These are phyloP conservation scores for Akebia trifoliata DNA, from an alignment of 164 flowering plant genomes.

Conservation along the genomic window DNA sequence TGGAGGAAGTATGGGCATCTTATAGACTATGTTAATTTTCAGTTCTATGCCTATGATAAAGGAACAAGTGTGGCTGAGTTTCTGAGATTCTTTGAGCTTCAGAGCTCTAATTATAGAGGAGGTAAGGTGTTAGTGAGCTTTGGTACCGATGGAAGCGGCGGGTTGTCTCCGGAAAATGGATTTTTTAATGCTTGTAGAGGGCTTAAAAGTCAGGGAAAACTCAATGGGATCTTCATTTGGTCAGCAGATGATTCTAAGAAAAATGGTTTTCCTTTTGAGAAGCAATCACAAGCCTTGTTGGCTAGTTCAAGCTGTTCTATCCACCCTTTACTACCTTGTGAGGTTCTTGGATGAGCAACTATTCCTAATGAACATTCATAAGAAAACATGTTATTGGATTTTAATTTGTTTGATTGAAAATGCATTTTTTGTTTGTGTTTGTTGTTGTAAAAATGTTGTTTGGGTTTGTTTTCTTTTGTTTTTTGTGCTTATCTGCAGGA, in stretches of 20 bases:
- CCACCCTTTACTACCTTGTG: neutral
- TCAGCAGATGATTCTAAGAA: constrained; percentile 51
- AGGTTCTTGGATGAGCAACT: neutral
- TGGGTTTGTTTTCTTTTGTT: too few relatives aligned
- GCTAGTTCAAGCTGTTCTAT: constrained; percentile 10
- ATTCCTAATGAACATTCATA: too few relatives aligned
- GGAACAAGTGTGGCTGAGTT: constrained; percentile 42
- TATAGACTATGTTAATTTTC: constrained; percentile 56
- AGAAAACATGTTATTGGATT: too few relatives aligned
- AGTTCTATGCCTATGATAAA: constrained; percentile 45
- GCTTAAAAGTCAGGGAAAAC: constrained; percentile 30
- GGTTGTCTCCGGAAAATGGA: constrained; percentile 35
- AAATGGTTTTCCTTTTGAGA: constrained; percentile 35
- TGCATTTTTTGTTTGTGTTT: too few relatives aligned
- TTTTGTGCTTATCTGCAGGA: too few relatives aligned
- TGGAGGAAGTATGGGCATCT: constrained; percentile 36
- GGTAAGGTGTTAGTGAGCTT: constrained; percentile 44
- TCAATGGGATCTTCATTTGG: constrained; percentile 51
- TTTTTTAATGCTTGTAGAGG: constrained; percentile 41
- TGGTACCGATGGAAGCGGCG: constrained; percentile 35
- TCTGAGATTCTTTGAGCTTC: constrained; percentile 26
- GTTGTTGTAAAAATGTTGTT: too few relatives aligned
- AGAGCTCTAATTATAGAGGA: constrained; percentile 33
- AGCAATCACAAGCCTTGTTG: constrained; percentile 34
- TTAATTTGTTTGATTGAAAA: too few relatives aligned